phyloP scores from a whole-genome alignment of 768 basidiomycete genomes.

The Trametes villosa region DNA sequence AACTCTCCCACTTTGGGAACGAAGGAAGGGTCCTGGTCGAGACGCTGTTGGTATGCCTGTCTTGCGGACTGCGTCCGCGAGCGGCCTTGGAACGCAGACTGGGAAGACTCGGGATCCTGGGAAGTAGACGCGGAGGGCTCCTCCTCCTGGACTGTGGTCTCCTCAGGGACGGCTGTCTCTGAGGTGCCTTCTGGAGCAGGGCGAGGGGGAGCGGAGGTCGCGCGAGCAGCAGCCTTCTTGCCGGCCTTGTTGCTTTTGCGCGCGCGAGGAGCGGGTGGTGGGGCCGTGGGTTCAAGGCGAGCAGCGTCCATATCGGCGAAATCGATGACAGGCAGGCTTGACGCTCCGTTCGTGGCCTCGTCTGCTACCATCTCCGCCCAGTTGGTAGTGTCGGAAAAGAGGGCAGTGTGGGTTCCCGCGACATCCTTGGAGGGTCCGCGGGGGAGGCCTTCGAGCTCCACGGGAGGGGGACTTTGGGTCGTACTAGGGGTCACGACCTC shows the following conservation, averaged over 20 bases:
- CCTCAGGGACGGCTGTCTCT: slow-evolving; percentile 26
- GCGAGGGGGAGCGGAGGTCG: slow-evolving; percentile 42
- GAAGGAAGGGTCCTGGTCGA: slow-evolving; percentile 85
- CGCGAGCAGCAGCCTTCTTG: slow-evolving; percentile 38
- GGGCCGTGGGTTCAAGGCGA: slow-evolving; percentile 32
- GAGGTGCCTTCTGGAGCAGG: slow-evolving; percentile 35
- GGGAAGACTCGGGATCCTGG: slow-evolving; percentile 32
- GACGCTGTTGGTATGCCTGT: slow-evolving; percentile 82
- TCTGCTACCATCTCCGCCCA: slow-evolving; percentile 91
- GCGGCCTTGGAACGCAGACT: slow-evolving; percentile 37
- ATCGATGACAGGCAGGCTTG: slow-evolving; percentile 78
- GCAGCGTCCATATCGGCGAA: slow-evolving; percentile 63
- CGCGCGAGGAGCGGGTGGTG: slow-evolving; percentile 23
- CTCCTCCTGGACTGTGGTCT: slow-evolving; percentile 33
- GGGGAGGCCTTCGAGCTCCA: slow-evolving; percentile 23
- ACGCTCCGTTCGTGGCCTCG: slow-evolving; percentile 64
- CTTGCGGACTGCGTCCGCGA: slow-evolving; percentile 66
- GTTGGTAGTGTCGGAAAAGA: slow-evolving; percentile 56
- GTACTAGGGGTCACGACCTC: slow-evolving; percentile 69
- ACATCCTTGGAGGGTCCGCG: slow-evolving; percentile 30
- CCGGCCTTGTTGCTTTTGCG: slow-evolving; percentile 31
- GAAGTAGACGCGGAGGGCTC: slow-evolving; percentile 48
- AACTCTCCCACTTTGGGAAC: slow-evolving; percentile 91
- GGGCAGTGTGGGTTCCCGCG: slow-evolving; percentile 40
- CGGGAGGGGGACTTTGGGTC: slow-evolving; percentile 57